Evolutionary conservation across 352 stramenopile genomes (phyloP).

Genomic region (Phytopythium mirpurense): DNA sequence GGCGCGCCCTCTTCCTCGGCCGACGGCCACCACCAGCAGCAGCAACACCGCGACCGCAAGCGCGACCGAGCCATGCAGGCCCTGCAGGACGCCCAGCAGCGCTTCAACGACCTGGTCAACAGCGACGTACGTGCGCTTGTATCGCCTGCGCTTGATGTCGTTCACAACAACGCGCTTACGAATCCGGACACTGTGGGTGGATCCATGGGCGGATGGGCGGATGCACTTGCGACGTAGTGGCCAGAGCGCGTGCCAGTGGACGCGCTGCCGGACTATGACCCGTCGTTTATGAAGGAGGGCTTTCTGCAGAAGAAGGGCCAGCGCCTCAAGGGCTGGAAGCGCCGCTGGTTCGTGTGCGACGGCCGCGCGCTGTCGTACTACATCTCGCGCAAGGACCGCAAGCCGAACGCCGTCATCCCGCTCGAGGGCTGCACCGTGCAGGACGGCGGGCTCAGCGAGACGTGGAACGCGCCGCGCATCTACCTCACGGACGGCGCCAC

Average conservation of each 20-base stretch:
- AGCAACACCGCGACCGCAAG: conserved; percentile 33
- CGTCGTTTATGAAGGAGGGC: conserved; percentile 72
- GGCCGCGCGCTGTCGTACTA: conserved; percentile 79
- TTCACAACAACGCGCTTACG: no score
- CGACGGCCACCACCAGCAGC: conserved; percentile 11
- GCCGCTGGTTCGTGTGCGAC: conserved; percentile 84
- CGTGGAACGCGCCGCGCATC: conserved; percentile 83
- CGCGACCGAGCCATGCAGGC: conserved; percentile 60
- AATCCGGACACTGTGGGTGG: no score
- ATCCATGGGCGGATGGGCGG: no score
- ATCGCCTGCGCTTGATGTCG: no score
- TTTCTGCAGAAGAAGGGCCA: conserved; percentile 85
- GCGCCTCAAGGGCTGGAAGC: conserved; percentile 78
- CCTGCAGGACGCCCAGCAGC: conserved; percentile 72
- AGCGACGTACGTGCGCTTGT: conserved; percentile 45
- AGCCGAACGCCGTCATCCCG: conserved; percentile 77
- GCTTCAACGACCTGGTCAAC: conserved; percentile 74
- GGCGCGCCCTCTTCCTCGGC: conserved; percentile 3
- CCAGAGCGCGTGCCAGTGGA: conserved; percentile 57
- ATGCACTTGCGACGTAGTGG: conserved; percentile 23
- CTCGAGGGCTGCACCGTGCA: conserved; percentile 77
- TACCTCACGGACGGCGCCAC: conserved; percentile 72
- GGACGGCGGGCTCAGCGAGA: conserved; percentile 77
- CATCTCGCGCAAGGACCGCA: conserved; percentile 74
- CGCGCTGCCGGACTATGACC: conserved; percentile 43